Base-by-base conservation (phyloP, 164 flowering plant genomes). In the Chloranthus sessilifolius region DNA sequence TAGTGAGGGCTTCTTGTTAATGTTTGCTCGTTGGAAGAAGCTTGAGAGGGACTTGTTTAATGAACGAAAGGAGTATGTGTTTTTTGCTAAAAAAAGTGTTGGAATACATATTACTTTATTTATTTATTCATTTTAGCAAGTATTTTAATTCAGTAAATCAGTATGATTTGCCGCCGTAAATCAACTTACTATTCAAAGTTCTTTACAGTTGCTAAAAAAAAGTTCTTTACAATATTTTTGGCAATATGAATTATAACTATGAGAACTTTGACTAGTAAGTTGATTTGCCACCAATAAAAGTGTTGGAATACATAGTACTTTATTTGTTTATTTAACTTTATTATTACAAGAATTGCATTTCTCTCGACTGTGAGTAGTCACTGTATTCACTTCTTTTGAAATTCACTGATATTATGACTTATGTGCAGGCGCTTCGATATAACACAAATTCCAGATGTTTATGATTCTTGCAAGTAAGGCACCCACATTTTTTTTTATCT, bases 401-500 rank as follows among this genome's bases (percentile, higher is more conserved):
- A 21, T 43, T 24, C 56, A 34, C 47, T 66, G 42, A 43, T 35
- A 25, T 9, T 48, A n/a, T 60, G 27, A 30, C 45, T 35, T 19
- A 53, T 45, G 52, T 82, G 75, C 97, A 94, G 99, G 3, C 84
- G 96, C 15, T 94, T 79, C 61, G 97, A 94, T 62, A 83, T 89
- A 54, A 86, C 95, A 52, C 99, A 94, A 63, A 94, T 94, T 70
- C 99, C 99, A 48, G 99, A 94, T 72, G 96, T 89, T 49, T 94
- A 94, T 77, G 99, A 94, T 67, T 94, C 99, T 0, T 84, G 96
- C 99, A 94, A 94, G 99, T 94, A 83, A 89, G 99, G 61, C 14
- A 24, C 23, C 17, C 0, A 27, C 8, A 33, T 25, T 15, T 54
- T 26, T 9, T n/a, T n/a, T n/a, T n/a, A n/a, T n/a, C n/a, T n/a